Evolutionary conservation across 176 grass and related monocot species (phyloP).

Genomic region (Triticum urartu): DNA sequence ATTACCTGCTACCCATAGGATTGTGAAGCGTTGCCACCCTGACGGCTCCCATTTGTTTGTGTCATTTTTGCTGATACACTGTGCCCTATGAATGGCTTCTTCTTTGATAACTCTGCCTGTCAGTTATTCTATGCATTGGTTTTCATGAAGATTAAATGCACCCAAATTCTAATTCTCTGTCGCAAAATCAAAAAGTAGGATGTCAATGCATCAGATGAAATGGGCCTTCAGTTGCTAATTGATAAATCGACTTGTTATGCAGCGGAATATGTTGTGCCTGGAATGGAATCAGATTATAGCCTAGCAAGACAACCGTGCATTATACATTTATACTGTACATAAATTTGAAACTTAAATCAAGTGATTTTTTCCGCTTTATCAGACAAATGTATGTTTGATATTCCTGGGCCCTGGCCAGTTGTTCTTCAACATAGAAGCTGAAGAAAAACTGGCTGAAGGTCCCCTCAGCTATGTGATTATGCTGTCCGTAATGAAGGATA

Average conservation of each 20-base stretch:
- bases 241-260: not conserved
- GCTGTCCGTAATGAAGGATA: not conserved
- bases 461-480: not conserved
- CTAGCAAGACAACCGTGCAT: not conserved
- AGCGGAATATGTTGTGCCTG: not conserved
- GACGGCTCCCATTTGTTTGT: not conserved
- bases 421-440: not conserved
- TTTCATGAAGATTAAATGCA: not conserved
- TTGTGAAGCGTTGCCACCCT: not conserved
- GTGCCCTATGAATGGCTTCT: not conserved
- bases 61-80: not conserved
- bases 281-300: not conserved
- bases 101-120: not conserved
- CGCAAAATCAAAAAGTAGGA: not conserved
- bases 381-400: not conserved
- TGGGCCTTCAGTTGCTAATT: not conserved
- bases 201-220: not conserved
- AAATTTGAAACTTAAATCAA: not conserved
- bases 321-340: not conserved
- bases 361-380: not conserved
- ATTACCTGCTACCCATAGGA: not conserved
- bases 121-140: not conserved
- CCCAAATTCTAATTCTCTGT: not conserved
- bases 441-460: not conserved
- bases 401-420: not conserved